Conservation (phyloP, 2,329 filamentous ascomycete species). For the Chalaropsis ovoidea region DNA sequence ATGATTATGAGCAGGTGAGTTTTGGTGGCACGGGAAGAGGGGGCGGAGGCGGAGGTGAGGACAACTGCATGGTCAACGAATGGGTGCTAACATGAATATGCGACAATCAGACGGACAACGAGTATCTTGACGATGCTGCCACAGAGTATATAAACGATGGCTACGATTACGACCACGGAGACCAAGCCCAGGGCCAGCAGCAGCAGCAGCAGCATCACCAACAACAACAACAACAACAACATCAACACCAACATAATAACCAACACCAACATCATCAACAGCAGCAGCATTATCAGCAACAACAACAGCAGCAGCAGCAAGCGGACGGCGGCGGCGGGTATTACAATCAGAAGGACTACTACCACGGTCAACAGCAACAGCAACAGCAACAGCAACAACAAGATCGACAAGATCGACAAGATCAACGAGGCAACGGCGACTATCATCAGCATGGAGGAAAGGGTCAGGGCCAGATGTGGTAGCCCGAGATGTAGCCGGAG, state of each 20-base stretch:
- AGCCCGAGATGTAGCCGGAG: background rate
- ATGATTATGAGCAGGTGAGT: constrained; percentile 45
- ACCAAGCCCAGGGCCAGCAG: constrained; percentile 6
- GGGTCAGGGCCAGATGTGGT: constrained; percentile 25
- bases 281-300: background rate
- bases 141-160: constrained; percentile 43
- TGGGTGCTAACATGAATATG: constrained; percentile 3
- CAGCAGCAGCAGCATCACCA: background rate
- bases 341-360: constrained; percentile 20
- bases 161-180: constrained; percentile 38
- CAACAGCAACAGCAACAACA: constrained; percentile 16
- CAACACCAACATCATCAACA: constrained; percentile 10
- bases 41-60: constrained; percentile 5
- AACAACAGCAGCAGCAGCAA: constrained; percentile 15
- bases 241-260: background rate
- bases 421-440: constrained; percentile 11
- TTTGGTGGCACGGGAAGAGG: background rate
- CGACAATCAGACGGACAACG: constrained; percentile 35
- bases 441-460: constrained; percentile 8
- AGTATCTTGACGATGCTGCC: constrained; percentile 39
- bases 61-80: too few species aligned
- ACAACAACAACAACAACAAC: constrained; percentile 14
- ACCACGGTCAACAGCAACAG: constrained; percentile 15
- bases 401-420: constrained; percentile 4
- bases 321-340: background rate